Evolutionary conservation across 2,329 filamentous ascomycete genomes (phyloP).

Genomic region (Cladosporium sphaerospermum): DNA sequence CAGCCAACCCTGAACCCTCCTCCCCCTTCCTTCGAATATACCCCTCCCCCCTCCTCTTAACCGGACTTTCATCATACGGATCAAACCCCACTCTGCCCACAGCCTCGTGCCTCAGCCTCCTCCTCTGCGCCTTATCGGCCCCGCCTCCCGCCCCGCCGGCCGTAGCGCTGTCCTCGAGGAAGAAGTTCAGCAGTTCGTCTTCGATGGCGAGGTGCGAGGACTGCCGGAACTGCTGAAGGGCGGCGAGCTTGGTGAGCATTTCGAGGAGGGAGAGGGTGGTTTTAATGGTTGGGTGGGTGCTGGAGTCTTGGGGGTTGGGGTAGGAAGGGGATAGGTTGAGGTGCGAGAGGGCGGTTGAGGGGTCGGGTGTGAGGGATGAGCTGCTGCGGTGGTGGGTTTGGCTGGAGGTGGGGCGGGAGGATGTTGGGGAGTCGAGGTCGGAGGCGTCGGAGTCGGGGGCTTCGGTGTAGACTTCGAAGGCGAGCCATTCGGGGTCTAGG

Average conservation of each 20-base stretch:
- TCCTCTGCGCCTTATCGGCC: slow-evolving; percentile 54
- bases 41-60: slow-evolving; percentile 61
- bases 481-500: slow-evolving; percentile 84
- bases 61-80: slow-evolving; percentile 64
- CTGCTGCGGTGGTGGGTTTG: slow-evolving; percentile 30
- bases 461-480: slow-evolving; percentile 75
- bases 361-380: slow-evolving; percentile 39
- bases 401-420: slow-evolving; percentile 13
- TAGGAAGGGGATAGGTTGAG: slow-evolving; percentile 24
- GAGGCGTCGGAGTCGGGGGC: slow-evolving; percentile 41
- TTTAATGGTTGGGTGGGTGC: slow-evolving; percentile 42
- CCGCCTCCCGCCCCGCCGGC: slow-evolving; percentile 51
- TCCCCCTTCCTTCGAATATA: slow-evolving; percentile 33
- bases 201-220: slow-evolving; percentile 81
- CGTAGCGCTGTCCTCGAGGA: slow-evolving; percentile 63
- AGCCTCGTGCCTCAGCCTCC: slow-evolving; percentile 55
- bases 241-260: slow-evolving; percentile 77
- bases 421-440: slow-evolving; percentile 11
- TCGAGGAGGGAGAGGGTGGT: slow-evolving; percentile 76
- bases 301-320: slow-evolving; percentile 15
- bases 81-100: slow-evolving; percentile 61
- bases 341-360: slow-evolving; percentile 19
- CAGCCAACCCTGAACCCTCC: not conserved
- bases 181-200: slow-evolving; percentile 84
- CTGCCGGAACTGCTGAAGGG: slow-evolving; percentile 88